Conservation (phyloP, 371 early-diverging fungal genomes). For the Nematocida major region DNA sequence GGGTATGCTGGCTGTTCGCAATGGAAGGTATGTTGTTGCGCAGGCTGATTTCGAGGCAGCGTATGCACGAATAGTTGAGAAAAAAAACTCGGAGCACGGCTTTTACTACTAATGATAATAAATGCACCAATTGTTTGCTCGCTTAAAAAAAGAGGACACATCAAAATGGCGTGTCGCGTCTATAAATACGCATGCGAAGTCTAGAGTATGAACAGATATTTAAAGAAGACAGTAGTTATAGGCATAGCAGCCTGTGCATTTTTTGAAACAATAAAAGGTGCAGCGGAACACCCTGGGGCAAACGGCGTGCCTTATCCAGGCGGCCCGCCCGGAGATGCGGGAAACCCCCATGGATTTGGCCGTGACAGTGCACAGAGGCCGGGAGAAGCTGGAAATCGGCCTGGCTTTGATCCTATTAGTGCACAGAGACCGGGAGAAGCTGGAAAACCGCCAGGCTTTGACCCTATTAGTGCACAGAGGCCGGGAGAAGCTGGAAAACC, state of each 20-base stretch:
- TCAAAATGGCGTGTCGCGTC: not conserved
- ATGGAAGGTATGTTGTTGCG: slow-evolving; percentile 89
- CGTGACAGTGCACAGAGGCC: too few species aligned
- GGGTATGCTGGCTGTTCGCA: slow-evolving; percentile 95
- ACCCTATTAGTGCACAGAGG: too few species aligned
- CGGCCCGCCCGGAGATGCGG: too few species aligned
- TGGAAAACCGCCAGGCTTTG: too few species aligned
- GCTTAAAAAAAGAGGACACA: too few species aligned
- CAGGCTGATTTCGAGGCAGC: slow-evolving; percentile 95
- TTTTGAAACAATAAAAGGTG: not conserved
- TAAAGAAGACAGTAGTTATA: not conserved
- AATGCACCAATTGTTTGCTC: not conserved
- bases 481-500: too few species aligned
- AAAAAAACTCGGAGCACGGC: slow-evolving; percentile 54
- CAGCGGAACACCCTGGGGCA: too few species aligned
- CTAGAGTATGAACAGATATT: not conserved
- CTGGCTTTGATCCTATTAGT: too few species aligned
- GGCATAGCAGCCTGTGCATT: not conserved
- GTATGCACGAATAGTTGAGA: slow-evolving; percentile 62
- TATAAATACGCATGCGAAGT: not conserved
- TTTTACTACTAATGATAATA: slow-evolving; percentile 60
- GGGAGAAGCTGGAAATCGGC: too few species aligned
- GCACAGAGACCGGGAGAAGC: too few species aligned
- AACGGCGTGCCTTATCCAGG: too few species aligned
- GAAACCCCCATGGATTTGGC: too few species aligned